These are phyloP conservation scores for Tagetes erecta DNA, from an alignment of 129 eudicot genomes.

Conservation along the genomic window DNA sequence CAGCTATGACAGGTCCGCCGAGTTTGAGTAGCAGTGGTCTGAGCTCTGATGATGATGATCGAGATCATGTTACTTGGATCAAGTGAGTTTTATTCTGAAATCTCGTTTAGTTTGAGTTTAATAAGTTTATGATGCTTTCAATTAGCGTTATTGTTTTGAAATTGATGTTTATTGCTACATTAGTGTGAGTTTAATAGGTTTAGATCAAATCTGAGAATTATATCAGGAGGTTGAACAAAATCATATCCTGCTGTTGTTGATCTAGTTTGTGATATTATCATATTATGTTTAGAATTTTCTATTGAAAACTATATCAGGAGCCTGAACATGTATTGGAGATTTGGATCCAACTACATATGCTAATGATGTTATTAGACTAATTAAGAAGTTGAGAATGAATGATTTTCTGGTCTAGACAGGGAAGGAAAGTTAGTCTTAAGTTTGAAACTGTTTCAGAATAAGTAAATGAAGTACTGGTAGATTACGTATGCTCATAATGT, in stretches of 20 bases:
- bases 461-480: neutral
- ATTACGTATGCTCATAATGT: neutral
- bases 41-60: neutral
- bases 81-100: conserved; percentile 15
- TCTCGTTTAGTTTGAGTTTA: neutral
- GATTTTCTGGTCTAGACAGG: neutral
- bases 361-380: neutral
- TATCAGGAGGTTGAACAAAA: neutral
- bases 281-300: neutral
- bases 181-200: too few relatives aligned
- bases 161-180: neutral
- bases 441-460: neutral
- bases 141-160: neutral
- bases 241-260: neutral
- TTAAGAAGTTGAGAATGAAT: neutral
- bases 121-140: conserved; percentile 9
- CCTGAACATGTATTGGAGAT: neutral
- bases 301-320: neutral
- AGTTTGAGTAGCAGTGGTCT: conserved; percentile 7
- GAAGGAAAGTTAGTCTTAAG: conserved; percentile 12
- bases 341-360: neutral
- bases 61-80: conserved; percentile 13
- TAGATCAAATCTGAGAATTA: neutral
- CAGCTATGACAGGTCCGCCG: too few relatives aligned
- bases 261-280: neutral